Percentiles rank a stretch among this genome's conserved stretches.
phyloP scores from a whole-genome alignment of 2,329 filamentous ascomycete genomes.

The Trichoderma simmonsii region DNA sequence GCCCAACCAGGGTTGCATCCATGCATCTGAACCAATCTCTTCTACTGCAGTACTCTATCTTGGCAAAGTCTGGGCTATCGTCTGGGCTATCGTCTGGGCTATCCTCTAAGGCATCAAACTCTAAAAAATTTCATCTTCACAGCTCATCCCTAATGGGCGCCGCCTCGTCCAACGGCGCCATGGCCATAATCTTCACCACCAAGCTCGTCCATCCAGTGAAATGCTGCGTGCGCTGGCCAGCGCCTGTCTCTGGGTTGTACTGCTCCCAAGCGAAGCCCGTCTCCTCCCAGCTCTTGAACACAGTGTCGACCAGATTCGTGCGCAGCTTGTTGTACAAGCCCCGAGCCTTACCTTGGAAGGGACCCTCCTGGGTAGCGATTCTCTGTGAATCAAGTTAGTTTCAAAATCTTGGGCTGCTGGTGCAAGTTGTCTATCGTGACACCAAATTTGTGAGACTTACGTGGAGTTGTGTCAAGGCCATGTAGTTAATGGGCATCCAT shows the following conservation, averaged over 20 bases:
- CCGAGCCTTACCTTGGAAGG: constrained; percentile 65
- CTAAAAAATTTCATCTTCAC: constrained; percentile 26
- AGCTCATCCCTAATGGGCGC: constrained; percentile 46
- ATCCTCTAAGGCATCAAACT: background rate
- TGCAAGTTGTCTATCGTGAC: background rate
- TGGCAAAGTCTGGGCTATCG: background rate
- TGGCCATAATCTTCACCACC: constrained; percentile 94
- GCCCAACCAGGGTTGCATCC: background rate
- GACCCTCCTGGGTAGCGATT: constrained; percentile 62
- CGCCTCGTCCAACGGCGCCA: constrained; percentile 64
- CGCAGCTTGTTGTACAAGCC: constrained; percentile 74
- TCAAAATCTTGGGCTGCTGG: background rate
- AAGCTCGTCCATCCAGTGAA: constrained; percentile 99
- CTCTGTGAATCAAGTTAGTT: constrained; percentile 44
- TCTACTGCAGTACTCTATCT: background rate
- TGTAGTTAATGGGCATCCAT: constrained; percentile 96
- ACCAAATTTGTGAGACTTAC: constrained; percentile 50
- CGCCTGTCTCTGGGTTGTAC: constrained; percentile 89
- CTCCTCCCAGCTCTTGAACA: constrained; percentile 81
- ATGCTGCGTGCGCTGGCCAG: constrained; percentile 93
- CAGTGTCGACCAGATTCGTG: constrained; percentile 81
- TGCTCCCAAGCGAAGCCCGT: constrained; percentile 99
- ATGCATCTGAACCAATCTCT: background rate
- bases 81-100: background rate
- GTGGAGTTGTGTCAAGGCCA: constrained; percentile 73